Evolutionary conservation across 2,329 filamentous ascomycete genomes (phyloP), one percentile per base, ranked within the genome.

Genomic region (Diaporthe ilicicola): DNA sequence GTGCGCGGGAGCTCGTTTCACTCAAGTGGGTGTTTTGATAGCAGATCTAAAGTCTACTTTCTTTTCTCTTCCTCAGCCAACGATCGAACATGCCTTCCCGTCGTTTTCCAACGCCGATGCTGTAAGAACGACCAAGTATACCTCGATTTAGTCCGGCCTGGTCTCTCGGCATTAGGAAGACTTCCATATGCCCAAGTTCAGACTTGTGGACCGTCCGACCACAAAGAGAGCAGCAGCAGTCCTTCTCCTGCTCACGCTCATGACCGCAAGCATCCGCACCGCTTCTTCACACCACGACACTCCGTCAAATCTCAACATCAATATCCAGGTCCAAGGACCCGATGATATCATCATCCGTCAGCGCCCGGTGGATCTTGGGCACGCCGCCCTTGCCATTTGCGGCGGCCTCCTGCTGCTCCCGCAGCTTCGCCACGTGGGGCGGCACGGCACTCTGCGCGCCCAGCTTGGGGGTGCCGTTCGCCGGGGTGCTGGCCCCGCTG

Each of bases 331-430:
- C 96, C 84, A 98, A 85, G 32, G 91, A 88, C 1, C 92, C 94
- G 80, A 98, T 95, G 69, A 98, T 92, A 78, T 98, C 96, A 78
- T 98, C 96, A 73, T 97, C 95, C 85, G 93, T 92, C 70, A 94
- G 88, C 37, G 92, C 91, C 82, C 93, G 91, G 77, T 95, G 93
- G 61, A 94, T 92, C 15, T 90, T 90, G 3, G 89, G 87, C 72
- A 91, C 81, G 15, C 88, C 88, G 76, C 88, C 90, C 81, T 88
- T 89, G 75, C 90, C 86, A 73, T 77, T 77, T 70, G 81, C 81
- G 73, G 84, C 84, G 76, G 84, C 84, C 81, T 86, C 85, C 77
- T 85, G 86, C 59, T 68, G 66, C 44, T 68, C 53, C 34, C 66
- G 66, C 74, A 87, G 81, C 81, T 85, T 90, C 67, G 84, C 84